Base-by-base conservation (phyloP, 192 early-diverging fungal genomes). In the Coemansia sp. region DNA sequence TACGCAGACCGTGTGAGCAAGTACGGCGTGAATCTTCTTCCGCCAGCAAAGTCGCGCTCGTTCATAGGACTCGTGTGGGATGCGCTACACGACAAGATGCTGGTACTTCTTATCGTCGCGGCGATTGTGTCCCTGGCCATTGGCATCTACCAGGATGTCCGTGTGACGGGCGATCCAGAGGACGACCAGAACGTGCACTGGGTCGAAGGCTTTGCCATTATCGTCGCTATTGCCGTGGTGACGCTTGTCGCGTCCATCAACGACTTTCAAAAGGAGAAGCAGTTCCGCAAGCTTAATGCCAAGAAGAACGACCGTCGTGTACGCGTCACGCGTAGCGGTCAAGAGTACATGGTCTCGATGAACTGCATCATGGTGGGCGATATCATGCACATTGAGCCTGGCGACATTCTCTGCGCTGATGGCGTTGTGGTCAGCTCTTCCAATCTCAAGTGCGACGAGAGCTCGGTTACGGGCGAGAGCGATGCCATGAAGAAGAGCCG, bases 391-490 rank as follows among this genome's bases (percentile, higher is more conserved):
- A 55, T 99, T 5, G 86, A 92, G 60, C 87, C 89, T 3, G 96
- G 96, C 30, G 96, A 96, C 61, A 85, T 99, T 19, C 74, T 95
- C 34, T 81, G 91, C 28, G 91, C 85, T 4, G 96, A 99, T 56
- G 96, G 87, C 20, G 69, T 98, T 20, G 82, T 92, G 17, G 46
- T 99, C 20, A 69, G 78, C 11, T 83, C 84, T 5, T 88, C 87
- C 47, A 90, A 91, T 57, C 63, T 98, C 23, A 70, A 77, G 21
- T 86, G 84, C 46, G 96, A 99, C 57, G 96, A 99, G 69, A 89
- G 86, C 12, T 82, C 92, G 5, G 82, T 90, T 26, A 96, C 94
- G 5, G 96, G 96, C 44, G 96, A 99, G 69, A 83, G 89, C n/a
- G 82, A 92, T 53, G 82, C 92, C 3, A 84, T 98, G 14, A 76